These are phyloP conservation scores for Coleophoma eucalyptorum DNA, from an alignment of 2,329 filamentous ascomycete species.

Conservation along the genomic window DNA sequence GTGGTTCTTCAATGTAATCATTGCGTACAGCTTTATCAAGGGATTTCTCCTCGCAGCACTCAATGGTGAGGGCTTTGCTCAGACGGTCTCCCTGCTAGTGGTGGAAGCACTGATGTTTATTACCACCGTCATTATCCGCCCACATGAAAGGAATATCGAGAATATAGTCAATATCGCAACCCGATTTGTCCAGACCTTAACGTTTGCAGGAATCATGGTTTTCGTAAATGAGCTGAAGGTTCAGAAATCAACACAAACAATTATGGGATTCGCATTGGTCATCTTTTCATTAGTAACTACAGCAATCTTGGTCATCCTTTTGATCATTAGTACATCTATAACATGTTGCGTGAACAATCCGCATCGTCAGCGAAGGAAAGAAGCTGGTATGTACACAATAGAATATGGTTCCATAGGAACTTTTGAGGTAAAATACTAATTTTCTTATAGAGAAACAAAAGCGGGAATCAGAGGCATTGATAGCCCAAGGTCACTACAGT, in stretches of 20 bases:
- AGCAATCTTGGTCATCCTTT: conserved; percentile 75
- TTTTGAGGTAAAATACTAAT: conserved; percentile 10
- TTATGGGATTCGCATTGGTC: conserved; percentile 85
- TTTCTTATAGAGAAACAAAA: background rate
- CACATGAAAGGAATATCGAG: conserved; percentile 77
- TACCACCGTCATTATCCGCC: conserved; percentile 75
- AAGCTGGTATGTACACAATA: conserved; percentile 63
- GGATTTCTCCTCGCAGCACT: conserved; percentile 77
- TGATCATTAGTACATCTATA: conserved; percentile 80
- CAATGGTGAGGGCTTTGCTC: conserved; percentile 76
- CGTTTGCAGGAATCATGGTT: conserved; percentile 78
- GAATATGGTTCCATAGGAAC: too few relatives aligned
- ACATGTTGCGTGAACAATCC: conserved; percentile 80
- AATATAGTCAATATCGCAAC: conserved; percentile 91
- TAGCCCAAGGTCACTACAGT: background rate
- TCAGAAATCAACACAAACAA: conserved; percentile 82
- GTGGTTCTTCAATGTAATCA: conserved; percentile 89
- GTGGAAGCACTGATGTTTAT: conserved; percentile 65
- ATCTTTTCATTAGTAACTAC: conserved; percentile 80
- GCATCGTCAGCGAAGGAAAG: conserved; percentile 79
- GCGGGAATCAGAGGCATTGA: conserved; percentile 17
- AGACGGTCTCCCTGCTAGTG: conserved; percentile 71
- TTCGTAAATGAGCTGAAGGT: conserved; percentile 90
- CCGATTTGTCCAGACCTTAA: conserved; percentile 80
- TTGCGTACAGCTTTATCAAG: conserved; percentile 84